These are phyloP conservation scores for Solanum raphanifolium DNA, from an alignment of 257 asterid genomes.

Conservation along the genomic window DNA sequence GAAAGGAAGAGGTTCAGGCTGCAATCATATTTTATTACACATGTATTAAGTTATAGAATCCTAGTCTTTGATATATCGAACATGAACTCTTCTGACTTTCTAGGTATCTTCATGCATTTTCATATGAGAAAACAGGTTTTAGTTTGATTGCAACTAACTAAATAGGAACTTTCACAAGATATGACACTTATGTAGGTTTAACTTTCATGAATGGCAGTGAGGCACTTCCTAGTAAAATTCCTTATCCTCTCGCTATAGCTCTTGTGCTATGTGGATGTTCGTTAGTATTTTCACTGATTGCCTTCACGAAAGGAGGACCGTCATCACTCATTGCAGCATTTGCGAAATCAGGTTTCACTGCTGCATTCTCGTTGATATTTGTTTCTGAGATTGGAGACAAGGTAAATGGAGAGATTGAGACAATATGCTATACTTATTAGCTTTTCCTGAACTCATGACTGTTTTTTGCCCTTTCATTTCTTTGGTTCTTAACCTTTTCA, in stretches of 20 bases:
- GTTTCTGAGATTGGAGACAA: slow-evolving; percentile 96
- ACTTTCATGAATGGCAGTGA: slow-evolving; percentile 40
- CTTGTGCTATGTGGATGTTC: slow-evolving; percentile 74
- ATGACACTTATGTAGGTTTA: slow-evolving; percentile 12
- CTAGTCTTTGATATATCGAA: neutral
- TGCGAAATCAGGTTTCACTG: slow-evolving; percentile 89
- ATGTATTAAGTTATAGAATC: neutral
- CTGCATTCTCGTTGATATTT: slow-evolving; percentile 83
- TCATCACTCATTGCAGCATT: slow-evolving; percentile 59
- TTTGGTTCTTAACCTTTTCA: neutral
- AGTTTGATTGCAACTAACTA: slow-evolving; percentile 9
- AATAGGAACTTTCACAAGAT: slow-evolving; percentile 1
- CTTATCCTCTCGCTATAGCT: slow-evolving; percentile 60
- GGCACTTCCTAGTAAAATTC: slow-evolving; percentile 50
- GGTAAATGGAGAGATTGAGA: slow-evolving; percentile 25
- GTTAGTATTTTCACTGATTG: slow-evolving; percentile 42
- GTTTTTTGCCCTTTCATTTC: neutral
- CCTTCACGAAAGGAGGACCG: slow-evolving; percentile 53
- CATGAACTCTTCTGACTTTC: neutral
- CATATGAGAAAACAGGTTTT: neutral
- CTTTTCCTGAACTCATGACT: neutral
- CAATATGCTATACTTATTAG: neutral
- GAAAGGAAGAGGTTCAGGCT: neutral
- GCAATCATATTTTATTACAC: neutral
- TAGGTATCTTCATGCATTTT: neutral